Evolutionary conservation across 1,284 basidiomycete species (phyloP), one percentile per base, ranked within the genome.

Genomic region (Cryptococcus jaspeensis): DNA sequence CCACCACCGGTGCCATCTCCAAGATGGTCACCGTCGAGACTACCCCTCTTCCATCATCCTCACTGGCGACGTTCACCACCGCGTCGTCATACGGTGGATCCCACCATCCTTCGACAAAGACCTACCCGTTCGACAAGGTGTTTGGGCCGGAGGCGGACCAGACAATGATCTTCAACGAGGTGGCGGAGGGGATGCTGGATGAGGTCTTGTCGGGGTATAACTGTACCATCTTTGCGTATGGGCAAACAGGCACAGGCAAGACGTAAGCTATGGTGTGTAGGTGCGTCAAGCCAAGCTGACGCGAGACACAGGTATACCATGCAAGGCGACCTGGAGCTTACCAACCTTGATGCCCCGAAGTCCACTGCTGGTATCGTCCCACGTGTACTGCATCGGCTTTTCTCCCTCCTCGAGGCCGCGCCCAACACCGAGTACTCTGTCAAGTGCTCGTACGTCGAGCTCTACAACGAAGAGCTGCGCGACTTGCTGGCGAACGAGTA

Each of bases 391-490:
- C 93, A 96, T 73, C 87, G 89, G 25, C 84, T 99, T 2, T 99
- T 99, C 72, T 86, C 91, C 58, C 84, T 90, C 50, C 85, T 99
- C 8, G 92, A 96, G 67, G 81, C 83, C 7, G 84, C 84, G 0
- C 81, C 83, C 12, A 77, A 85, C 28, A 61, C 73, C 15, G 96
- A 99, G 70, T 99, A 88, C 73, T 89, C 90, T 63, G 93, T 99
- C 72, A 93, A 92, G 70, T 86, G 96, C 54, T 95, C 92, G 0
- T 98, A 88, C 73, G 84, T 99, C 54, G 96, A 99, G 73, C 83
- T 99, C n/a, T 99, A 99, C 79, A 99, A 99, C 72, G 96, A 99
- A 78, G 95, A 99, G 74, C 84, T 99, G n/a, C 88, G 94, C 32
- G 94, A 98, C 73, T 83, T 98, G 35, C 85, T 96, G 36, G 84